Conservation (phyloP, 2,329 filamentous ascomycete genomes). For the Botrytis porri region DNA sequence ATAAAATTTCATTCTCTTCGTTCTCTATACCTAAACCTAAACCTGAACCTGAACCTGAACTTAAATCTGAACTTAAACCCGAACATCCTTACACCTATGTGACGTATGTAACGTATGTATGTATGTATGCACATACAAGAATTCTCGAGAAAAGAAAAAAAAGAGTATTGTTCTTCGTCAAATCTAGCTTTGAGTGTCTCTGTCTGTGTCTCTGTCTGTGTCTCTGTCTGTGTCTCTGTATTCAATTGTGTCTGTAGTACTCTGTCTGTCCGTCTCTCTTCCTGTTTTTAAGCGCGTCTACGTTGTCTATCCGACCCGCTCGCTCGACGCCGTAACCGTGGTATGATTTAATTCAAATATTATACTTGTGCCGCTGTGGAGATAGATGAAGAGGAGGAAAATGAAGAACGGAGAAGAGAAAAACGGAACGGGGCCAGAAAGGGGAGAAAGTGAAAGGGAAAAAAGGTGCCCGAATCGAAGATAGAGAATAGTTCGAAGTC, state of each 20-base stretch:
- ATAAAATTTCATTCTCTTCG: not conserved
- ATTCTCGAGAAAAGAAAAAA: not conserved
- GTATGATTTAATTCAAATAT: too few relatives aligned
- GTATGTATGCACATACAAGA: not conserved
- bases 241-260: not conserved
- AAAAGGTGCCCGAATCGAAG: not conserved
- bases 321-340: too few relatives aligned
- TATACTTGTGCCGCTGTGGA: too few relatives aligned
- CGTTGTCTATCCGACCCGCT: not conserved
- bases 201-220: not conserved
- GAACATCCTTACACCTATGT: not conserved
- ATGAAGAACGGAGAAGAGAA: not conserved
- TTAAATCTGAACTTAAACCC: too few relatives aligned
- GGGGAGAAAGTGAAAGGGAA: not conserved
- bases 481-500: not conserved
- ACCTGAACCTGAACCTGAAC: too few relatives aligned
- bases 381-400: too few relatives aligned
- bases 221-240: not conserved
- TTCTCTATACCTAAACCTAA: not conserved
- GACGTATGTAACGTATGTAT: too few relatives aligned
- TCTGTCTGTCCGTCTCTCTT: not conserved
- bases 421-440: not conserved
- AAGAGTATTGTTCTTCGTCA: not conserved
- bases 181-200: too few relatives aligned
- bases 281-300: not conserved